Base-by-base conservation (phyloP, 352 stramenopile genomes). In the Aphanomyces stellatus region DNA sequence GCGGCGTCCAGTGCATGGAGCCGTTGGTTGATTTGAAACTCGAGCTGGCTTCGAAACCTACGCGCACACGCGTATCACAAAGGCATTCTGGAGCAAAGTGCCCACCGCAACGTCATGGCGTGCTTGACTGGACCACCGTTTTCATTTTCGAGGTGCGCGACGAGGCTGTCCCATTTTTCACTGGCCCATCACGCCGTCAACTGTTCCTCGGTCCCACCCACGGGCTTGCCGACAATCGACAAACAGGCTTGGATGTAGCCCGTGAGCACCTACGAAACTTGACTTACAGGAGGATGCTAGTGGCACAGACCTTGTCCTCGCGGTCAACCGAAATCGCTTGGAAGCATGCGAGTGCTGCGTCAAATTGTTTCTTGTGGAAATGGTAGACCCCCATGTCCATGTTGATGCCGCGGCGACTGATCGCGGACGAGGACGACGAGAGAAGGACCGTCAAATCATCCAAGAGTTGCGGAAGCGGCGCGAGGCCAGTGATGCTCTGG, bases 301-400 rank as follows among this genome's bases (percentile, higher is more conserved):
- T 27, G 46, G 57, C 3, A 43, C 22, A 3, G 7, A 67, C 33
- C 22, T 56, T 35, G 55, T 46, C 55, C 5, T 43, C 43, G 60
- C 4, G 4, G 19, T 22, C 22, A 19, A 19, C 10, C 24, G 28
- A 4, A 22, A 22, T 22, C 17, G 15, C 17, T 8, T 55, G 17
- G 30, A 67, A 67, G 60, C 22, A 59, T 46, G 31, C 30, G 5
- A 67, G 30, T 4, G 60, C 60, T 10, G 22, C 4, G 1, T 41
- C 31, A 42, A 42, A 67, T 25, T 67, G 43, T 22, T 57, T 56
- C 27, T 57, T 55, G 49, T 67, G 60, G 41, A 67, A 67, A 24
- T 67, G 25, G 34, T 57, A 67, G 1, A 67, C 42, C 28, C 60
- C 60, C 43, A 67, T 43, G 37, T 67, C 60, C 19, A 49, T 60